Percentiles rank a stretch among this genome's conserved stretches.
These are phyloP conservation scores for Pyrenopolyporus hunteri DNA, from an alignment of 495 filamentous ascomycete genomes.

Conservation along the genomic window DNA sequence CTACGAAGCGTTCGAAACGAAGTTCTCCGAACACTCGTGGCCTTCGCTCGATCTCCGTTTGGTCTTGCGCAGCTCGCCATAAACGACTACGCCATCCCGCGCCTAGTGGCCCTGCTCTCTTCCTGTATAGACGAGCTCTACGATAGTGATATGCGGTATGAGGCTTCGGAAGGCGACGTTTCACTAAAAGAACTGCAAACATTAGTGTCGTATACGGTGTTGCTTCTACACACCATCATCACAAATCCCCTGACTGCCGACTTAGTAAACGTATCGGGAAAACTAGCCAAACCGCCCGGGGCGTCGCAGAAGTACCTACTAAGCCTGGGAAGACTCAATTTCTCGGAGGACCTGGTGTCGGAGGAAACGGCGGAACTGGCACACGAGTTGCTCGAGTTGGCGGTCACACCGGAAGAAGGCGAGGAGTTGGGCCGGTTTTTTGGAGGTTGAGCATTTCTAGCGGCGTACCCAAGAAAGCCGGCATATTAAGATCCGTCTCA, in stretches of 20 bases:
- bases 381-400: constrained; percentile 54
- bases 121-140: constrained; percentile 54
- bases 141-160: constrained; percentile 46
- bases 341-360: constrained; percentile 53
- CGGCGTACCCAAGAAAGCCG: constrained; percentile 5
- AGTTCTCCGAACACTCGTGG: constrained; percentile 45
- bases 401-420: constrained; percentile 53
- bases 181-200: constrained; percentile 31
- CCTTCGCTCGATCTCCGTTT: constrained; percentile 48
- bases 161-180: constrained; percentile 25
- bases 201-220: constrained; percentile 38
- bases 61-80: constrained; percentile 48
- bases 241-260: constrained; percentile 46
- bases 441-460: constrained; percentile 35
- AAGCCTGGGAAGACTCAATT: constrained; percentile 52
- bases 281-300: constrained; percentile 46
- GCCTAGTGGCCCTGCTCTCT: constrained; percentile 47
- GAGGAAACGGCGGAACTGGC: constrained; percentile 56
- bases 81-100: constrained; percentile 49
- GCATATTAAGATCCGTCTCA: too few species aligned
- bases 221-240: constrained; percentile 51
- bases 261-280: constrained; percentile 44
- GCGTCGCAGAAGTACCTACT: constrained; percentile 52
- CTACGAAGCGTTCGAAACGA: constrained; percentile 43
- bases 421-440: constrained; percentile 50